phyloP scores from a whole-genome alignment of 257 asterid species.

The Plantago ovata region DNA sequence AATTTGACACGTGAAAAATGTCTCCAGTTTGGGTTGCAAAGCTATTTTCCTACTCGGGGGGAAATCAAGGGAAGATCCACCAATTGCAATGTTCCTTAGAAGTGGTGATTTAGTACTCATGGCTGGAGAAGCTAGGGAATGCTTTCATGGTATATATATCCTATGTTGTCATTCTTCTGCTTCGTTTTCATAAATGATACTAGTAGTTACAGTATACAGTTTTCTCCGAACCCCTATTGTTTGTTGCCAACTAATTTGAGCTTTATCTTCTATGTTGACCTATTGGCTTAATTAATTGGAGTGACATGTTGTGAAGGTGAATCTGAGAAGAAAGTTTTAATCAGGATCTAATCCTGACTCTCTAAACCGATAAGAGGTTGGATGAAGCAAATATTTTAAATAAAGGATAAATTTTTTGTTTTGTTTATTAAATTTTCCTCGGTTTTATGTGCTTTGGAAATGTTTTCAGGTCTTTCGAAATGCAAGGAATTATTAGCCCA shows the following conservation, averaged over 20 bases:
- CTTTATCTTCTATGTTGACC: not conserved
- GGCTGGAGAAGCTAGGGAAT: slow-evolving; percentile 94
- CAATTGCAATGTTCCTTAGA: slow-evolving; percentile 81
- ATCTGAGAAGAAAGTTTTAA: too few relatives aligned
- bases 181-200: not conserved
- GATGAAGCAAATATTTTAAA: too few relatives aligned
- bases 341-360: too few relatives aligned
- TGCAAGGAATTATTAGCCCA: too few relatives aligned
- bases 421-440: too few relatives aligned
- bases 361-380: too few relatives aligned
- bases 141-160: slow-evolving; percentile 72
- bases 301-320: not conserved
- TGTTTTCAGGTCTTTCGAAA: too few relatives aligned
- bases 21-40: slow-evolving; percentile 84
- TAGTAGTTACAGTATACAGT: not conserved
- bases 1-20: slow-evolving; percentile 12
- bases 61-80: slow-evolving; percentile 69
- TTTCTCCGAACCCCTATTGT: not conserved
- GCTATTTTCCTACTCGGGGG: slow-evolving; percentile 96
- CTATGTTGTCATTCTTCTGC: not conserved
- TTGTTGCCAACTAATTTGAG: not conserved
- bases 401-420: too few relatives aligned
- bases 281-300: not conserved
- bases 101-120: slow-evolving; percentile 91
- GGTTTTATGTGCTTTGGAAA: too few relatives aligned